These are phyloP conservation scores for Sicyos edulis DNA, from an alignment of 306 rosid genomes.

Conservation along the genomic window DNA sequence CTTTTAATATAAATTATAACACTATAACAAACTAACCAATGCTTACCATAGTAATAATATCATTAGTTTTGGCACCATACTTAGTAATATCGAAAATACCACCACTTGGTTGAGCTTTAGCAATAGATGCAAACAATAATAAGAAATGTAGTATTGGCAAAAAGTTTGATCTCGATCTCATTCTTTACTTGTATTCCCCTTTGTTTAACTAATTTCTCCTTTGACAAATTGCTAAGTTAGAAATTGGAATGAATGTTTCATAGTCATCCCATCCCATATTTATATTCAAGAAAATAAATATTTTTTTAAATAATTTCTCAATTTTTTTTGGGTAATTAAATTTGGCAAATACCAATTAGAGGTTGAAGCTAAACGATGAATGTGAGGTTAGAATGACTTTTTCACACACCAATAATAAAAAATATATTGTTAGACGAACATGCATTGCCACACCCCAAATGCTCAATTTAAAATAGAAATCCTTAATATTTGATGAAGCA, in stretches of 20 bases:
- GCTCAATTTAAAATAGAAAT: too few relatives aligned
- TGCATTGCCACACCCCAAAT: not conserved
- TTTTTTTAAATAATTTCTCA: not conserved
- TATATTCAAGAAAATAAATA: not conserved
- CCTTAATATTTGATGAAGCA: too few relatives aligned
- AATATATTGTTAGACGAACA: not conserved
- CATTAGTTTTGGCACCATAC: conserved; percentile 22
- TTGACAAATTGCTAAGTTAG: not conserved
- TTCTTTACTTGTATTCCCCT: not conserved
- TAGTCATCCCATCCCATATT: not conserved
- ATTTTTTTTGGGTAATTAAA: not conserved
- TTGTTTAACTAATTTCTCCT: not conserved
- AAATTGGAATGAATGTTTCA: not conserved
- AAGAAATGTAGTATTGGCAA: not conserved
- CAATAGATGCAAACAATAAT: not conserved
- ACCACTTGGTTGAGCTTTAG: not conserved
- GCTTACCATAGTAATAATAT: conserved; percentile 20
- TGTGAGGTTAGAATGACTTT: not conserved
- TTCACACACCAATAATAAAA: not conserved
- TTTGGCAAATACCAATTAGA: not conserved
- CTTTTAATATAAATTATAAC: not conserved
- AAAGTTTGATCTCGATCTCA: not conserved
- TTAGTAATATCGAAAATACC: conserved; percentile 13
- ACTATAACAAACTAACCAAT: not conserved
- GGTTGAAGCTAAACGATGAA: not conserved